Percentiles rank a stretch among this genome's conserved stretches.
phyloP scores from a whole-genome alignment of 2,329 filamentous ascomycete species.

The Aspergillus latus region DNA sequence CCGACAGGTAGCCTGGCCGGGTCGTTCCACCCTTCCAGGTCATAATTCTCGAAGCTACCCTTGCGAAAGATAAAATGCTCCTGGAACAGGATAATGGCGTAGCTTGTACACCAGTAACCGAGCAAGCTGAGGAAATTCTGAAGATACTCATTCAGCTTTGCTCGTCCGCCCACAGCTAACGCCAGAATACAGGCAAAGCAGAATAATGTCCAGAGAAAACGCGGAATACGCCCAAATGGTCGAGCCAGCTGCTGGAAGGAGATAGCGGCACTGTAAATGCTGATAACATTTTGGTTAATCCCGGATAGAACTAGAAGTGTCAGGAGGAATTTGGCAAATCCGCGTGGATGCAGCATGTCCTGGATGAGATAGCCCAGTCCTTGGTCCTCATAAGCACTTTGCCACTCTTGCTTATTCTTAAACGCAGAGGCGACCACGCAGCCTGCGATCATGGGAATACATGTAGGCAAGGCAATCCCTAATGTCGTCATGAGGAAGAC shows the following conservation, averaged over 20 bases:
- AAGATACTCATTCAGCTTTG: slow-evolving; percentile 1
- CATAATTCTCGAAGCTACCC: slow-evolving; percentile 4
- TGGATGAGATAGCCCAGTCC: slow-evolving; percentile 11
- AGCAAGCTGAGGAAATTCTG: slow-evolving; percentile 3
- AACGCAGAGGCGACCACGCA: slow-evolving; percentile 6
- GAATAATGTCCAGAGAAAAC: slow-evolving; percentile 6
- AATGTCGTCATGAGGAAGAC: slow-evolving; percentile 8
- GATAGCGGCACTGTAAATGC: slow-evolving; percentile 8
- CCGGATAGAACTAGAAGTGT: slow-evolving; percentile 3
- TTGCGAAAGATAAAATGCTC: slow-evolving; percentile 11
- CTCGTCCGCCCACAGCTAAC: neutral
- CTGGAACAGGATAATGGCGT: slow-evolving; percentile 1
- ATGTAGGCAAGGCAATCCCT: slow-evolving; percentile 5
- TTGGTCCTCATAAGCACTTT: slow-evolving; percentile 3
- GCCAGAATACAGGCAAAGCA: slow-evolving; percentile 9
- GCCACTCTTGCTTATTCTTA: neutral
- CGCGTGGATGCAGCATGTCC: slow-evolving; percentile 4
- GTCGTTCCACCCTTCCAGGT: slow-evolving; percentile 10
- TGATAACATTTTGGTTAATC: slow-evolving; percentile 7
- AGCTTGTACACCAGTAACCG: slow-evolving; percentile 10
- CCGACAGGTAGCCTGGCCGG: slow-evolving; percentile 2
- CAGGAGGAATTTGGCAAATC: slow-evolving; percentile 11
- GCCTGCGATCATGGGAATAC: slow-evolving; percentile 1
- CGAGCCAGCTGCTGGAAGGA: slow-evolving; percentile 7
- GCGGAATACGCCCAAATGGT: slow-evolving; percentile 1